These are phyloP conservation scores for Filosporella fistucella DNA, from an alignment of 495 filamentous ascomycete genomes.

Conservation along the genomic window DNA sequence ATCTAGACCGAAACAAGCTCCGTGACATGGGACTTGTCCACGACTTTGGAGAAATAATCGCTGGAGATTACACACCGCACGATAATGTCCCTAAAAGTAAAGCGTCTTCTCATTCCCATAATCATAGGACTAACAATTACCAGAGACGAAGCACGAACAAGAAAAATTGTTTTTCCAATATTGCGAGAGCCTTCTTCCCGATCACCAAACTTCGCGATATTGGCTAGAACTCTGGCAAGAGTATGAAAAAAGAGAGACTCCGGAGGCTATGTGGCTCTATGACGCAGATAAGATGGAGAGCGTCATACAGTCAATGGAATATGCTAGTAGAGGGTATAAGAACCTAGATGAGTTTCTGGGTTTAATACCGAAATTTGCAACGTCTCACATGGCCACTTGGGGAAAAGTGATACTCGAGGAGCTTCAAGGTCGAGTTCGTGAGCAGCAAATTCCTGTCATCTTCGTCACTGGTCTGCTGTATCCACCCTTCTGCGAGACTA, in stretches of 20 bases:
- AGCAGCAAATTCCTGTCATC: not conserved
- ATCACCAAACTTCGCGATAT: not conserved
- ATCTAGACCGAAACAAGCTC: not conserved
- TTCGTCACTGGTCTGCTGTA: not conserved
- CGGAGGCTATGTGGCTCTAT: slow-evolving; percentile 1
- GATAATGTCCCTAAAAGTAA: not conserved
- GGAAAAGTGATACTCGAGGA: not conserved
- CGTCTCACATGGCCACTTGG: not conserved
- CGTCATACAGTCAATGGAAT: not conserved
- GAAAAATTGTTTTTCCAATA: slow-evolving; percentile 7
- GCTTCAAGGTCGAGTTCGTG: not conserved
- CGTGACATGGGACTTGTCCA: not conserved
- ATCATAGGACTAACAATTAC: not conserved
- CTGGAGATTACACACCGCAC: not conserved
- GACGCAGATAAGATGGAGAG: slow-evolving; percentile 7
- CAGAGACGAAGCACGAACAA: slow-evolving; percentile 2
- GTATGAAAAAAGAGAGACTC: slow-evolving; percentile 4
- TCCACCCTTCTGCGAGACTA: not conserved
- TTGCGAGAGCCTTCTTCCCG: not conserved
- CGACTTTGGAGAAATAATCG: not conserved
- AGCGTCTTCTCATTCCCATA: not conserved
- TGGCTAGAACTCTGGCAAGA: slow-evolving; percentile 4
- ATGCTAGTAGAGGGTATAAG: not conserved
- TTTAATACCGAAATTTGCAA: not conserved
- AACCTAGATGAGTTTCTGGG: slow-evolving; percentile 2